Evolutionary conservation across 331 rosid species (phyloP), one percentile per base, ranked within the genome.

Genomic region (Stylosanthes scabra): DNA sequence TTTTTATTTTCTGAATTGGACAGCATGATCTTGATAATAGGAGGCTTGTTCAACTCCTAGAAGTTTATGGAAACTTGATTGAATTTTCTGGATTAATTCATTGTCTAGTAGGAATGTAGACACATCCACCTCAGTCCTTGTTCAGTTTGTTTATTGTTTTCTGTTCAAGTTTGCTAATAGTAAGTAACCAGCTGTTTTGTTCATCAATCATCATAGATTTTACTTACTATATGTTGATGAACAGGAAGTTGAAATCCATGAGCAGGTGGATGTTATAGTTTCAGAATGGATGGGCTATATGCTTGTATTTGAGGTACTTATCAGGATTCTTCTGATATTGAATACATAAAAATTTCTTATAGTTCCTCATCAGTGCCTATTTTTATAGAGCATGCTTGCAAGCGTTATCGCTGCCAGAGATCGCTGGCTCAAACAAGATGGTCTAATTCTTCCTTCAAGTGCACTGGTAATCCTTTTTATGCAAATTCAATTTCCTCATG

Each of bases 281-380:
- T 90, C 93, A 37, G 91, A 90, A 78, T 88, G 93, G 96, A 90
- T 84, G 93, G 93, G 91, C 29, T 88, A 88, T 66, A 90, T 90
- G 93, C 93, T 90, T 70, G 78, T 90, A 7, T 83, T 86, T 29
- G 93, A 90, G 93, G 91, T 72, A n/a, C 65, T 39, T 72, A 34
- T 57, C 11, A 25, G 44, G 39, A 42, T 51, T 60, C 41, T 68
- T 40, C 2, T 39, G 28, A 34, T 39, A 37, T 45, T 75, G 66
- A 57, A 11, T 37, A 28, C 4, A 57, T 27, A 31, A 1, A 15
- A 11, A 57, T 58, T 15, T 28, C 12, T 75, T 20, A 20, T 20
- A 20, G 25, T 15, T 59, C 45, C 3, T 65, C 34, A 20, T 20
- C 25, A 20, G 25, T 20, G 25, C 6, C 47, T 61, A 49, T 56